phyloP scores from a whole-genome alignment of 805 yeast genomes.

The Candida tammaniensis region DNA sequence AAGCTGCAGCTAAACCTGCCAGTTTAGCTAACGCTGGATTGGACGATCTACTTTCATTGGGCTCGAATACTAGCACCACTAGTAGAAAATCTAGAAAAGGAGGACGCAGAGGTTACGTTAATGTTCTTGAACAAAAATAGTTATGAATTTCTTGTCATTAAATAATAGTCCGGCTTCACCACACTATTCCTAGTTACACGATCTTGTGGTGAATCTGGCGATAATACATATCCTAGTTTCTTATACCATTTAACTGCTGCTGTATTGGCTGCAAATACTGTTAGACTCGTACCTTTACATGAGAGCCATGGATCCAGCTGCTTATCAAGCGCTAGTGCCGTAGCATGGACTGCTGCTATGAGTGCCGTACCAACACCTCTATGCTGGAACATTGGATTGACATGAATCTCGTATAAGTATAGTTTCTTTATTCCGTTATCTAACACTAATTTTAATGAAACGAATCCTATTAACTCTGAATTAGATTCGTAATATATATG shows the following conservation, averaged over 20 bases:
- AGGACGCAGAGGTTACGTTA: slow-evolving; percentile 33
- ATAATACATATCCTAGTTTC: slow-evolving; percentile 33
- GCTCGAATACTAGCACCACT: slow-evolving; percentile 20
- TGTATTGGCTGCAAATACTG: slow-evolving; percentile 49
- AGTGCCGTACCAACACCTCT: slow-evolving; percentile 37
- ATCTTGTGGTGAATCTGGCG: slow-evolving; percentile 46
- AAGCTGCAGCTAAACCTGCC: slow-evolving; percentile 9
- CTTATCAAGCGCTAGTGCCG: slow-evolving; percentile 19
- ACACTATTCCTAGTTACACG: slow-evolving; percentile 31
- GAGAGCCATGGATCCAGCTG: slow-evolving; percentile 1
- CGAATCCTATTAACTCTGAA: slow-evolving; percentile 33
- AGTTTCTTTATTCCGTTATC: slow-evolving; percentile 40
- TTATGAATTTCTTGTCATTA: slow-evolving; percentile 6
- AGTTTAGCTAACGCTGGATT: slow-evolving; percentile 40
- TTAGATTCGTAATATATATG: slow-evolving; percentile 31
- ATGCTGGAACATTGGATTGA: slow-evolving; percentile 32
- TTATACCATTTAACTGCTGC: slow-evolving; percentile 45
- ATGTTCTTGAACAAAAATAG: slow-evolving; percentile 22
- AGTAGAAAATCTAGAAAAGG: slow-evolving; percentile 26
- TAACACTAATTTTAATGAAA: slow-evolving; percentile 44
- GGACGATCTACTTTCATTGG: slow-evolving; percentile 37
- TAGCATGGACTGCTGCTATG: slow-evolving; percentile 32
- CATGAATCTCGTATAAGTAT: slow-evolving; percentile 59
- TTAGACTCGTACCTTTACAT: slow-evolving; percentile 35
- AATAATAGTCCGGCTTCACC: slow-evolving; percentile 43